Base-by-base conservation (phyloP, 2,329 filamentous ascomycete species). In the Cladosporium cucumerinum region DNA sequence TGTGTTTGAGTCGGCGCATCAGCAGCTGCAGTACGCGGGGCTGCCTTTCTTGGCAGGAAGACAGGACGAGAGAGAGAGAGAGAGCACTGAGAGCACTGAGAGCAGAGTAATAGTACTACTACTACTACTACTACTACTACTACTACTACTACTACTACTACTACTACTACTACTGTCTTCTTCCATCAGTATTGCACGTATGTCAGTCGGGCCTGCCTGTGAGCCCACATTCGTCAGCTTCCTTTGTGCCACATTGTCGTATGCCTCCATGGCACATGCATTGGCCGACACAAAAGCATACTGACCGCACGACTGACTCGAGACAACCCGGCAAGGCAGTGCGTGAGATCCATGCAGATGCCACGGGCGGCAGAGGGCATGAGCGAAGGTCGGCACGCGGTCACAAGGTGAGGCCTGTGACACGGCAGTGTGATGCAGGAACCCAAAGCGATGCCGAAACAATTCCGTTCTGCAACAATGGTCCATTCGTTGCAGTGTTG, bases 291-390 rank as follows among this genome's bases (percentile, higher is more conserved):
- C 23, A 14, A 18, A 16, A 46, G 8, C 60, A 25, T 26, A n/a
- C 34, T 28, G 18, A 55, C 34, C 30, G 43, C 32, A 16, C 36
- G 28, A 25, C 23, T n/a, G 48, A 52, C 48, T 61, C 59, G 32
- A 61, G 14, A 8, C 43, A 36, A 18, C n/a, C 46, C 30, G 52
- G 32, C 28, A 16, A 23, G 54, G 32, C 21, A 34, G 28, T 55
- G 58, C 60, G 34, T 55, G 49, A 55, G 49, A 46, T 48, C 60
- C 60, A 62, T 46, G 60, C 60, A 62, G 60, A 46, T 62, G 60
- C 60, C 49, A 62, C 60, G 60, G 32, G 39, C 49, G 60, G 49
- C 16, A 30, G 25, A 43, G 23, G 26, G 34, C 60, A 55, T 25
- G 23, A 18, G 43, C 26, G 16, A 54, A 52, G 25, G 36, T 28